phyloP scores from a whole-genome alignment of 345 rosid genomes.

The Conringia planisiliqua region DNA sequence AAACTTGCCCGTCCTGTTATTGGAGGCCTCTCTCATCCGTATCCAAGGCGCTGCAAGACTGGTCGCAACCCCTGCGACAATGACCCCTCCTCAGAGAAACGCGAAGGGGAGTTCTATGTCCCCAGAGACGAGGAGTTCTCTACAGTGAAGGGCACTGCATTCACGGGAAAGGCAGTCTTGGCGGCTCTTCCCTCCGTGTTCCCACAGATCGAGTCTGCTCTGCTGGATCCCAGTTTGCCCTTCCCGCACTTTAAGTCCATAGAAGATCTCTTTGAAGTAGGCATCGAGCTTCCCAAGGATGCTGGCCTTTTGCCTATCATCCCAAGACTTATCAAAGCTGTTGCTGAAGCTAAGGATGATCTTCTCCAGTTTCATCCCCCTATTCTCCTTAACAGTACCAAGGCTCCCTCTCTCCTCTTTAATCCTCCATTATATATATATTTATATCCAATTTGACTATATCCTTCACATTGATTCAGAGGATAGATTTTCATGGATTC shows the following conservation, averaged over 20 bases:
- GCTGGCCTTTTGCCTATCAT: slow-evolving; percentile 39
- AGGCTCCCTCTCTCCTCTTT: background rate
- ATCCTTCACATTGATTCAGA: slow-evolving; percentile 35
- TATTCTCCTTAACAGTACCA: slow-evolving; percentile 37
- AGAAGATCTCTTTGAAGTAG: slow-evolving; percentile 56
- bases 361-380: slow-evolving; percentile 58
- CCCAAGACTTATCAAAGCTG: slow-evolving; percentile 52
- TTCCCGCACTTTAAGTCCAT: slow-evolving; percentile 65
- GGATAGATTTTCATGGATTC: slow-evolving; percentile 65
- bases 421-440: background rate
- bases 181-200: slow-evolving; percentile 54
- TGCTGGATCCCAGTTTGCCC: slow-evolving; percentile 40
- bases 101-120: slow-evolving; percentile 42
- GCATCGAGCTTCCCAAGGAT: slow-evolving; percentile 40
- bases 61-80: slow-evolving; percentile 34
- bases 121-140: slow-evolving; percentile 80
- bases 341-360: slow-evolving; percentile 32
- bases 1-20: slow-evolving; percentile 24
- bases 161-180: slow-evolving; percentile 54
- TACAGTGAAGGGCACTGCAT: slow-evolving; percentile 41
- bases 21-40: slow-evolving; percentile 34
- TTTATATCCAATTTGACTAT: background rate
- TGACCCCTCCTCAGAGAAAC: slow-evolving; percentile 44
- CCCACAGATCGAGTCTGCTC: slow-evolving; percentile 43
- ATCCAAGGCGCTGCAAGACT: slow-evolving; percentile 57